These are phyloP conservation scores for Ceratopteris richardii DNA, from an alignment of 75 land plant species.

Conservation along the genomic window DNA sequence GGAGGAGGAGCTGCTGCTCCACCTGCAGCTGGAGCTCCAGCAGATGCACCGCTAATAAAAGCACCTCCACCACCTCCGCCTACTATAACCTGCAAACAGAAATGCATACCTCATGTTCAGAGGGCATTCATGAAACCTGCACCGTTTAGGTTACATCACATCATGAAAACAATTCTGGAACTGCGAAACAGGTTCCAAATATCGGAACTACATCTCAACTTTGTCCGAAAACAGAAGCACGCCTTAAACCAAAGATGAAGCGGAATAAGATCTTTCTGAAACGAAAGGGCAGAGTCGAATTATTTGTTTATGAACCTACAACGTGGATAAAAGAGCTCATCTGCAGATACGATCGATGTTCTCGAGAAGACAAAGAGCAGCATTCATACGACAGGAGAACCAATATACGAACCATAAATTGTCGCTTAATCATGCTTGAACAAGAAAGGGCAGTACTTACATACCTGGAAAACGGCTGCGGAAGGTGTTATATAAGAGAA, in stretches of 20 bases:
- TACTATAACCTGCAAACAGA: constrained; percentile 52
- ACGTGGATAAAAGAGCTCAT: no score
- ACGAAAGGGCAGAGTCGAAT: no score
- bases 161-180: background rate
- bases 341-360: no score
- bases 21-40: constrained; percentile 19
- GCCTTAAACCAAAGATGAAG: no score
- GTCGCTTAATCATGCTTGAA: no score
- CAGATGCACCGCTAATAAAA: constrained; percentile 19
- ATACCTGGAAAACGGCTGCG: constrained; percentile 73
- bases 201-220: background rate
- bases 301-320: no score
- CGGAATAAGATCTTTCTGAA: no score
- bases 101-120: background rate
- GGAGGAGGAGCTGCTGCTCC: constrained; percentile 43
- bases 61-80: constrained; percentile 51
- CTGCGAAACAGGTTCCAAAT: background rate
- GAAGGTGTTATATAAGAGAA: constrained; percentile 62
- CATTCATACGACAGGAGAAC: no score
- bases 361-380: no score
- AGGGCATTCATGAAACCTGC: background rate
- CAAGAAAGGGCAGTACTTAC: no score
- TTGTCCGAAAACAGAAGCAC: background rate
- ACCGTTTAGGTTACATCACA: no score
- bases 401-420: no score